Percentiles rank a stretch among this genome's conserved stretches.
These are phyloP conservation scores for Nakaseomyces sp. DNA, from an alignment of 1,139 yeast genomes.

Conservation along the genomic window DNA sequence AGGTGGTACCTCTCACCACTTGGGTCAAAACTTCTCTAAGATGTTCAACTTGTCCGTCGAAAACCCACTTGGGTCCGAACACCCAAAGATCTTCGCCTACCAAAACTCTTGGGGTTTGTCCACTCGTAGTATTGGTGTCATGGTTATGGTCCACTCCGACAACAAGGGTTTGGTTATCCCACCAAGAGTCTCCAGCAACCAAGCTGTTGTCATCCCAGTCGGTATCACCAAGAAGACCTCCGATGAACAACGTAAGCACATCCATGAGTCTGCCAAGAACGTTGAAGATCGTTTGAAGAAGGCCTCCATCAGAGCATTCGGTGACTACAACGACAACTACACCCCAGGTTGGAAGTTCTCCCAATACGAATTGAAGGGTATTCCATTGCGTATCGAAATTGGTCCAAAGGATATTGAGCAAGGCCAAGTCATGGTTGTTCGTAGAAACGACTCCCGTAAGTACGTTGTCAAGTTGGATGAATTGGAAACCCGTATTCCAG, in stretches of 20 bases:
- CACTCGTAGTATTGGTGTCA: slow-evolving; percentile 97
- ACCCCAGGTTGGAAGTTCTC: slow-evolving; percentile 99
- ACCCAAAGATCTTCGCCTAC: slow-evolving; percentile 79
- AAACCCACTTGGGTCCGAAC: slow-evolving; percentile 82
- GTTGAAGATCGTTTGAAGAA: slow-evolving; percentile 51
- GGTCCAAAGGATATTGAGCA: slow-evolving; percentile 92
- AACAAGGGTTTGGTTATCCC: slow-evolving; percentile 97
- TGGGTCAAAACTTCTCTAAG: slow-evolving; percentile 97
- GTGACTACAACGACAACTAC: slow-evolving; percentile 89
- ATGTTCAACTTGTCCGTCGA: slow-evolving; percentile 96
- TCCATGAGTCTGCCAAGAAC: slow-evolving; percentile 59
- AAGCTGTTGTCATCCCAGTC: slow-evolving; percentile 88
- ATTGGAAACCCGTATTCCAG: slow-evolving; percentile 60
- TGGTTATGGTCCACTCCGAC: slow-evolving; percentile 98
- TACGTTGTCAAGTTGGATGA: slow-evolving; percentile 54
- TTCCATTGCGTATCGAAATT: slow-evolving; percentile 84
- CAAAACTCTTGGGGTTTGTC: slow-evolving; percentile 99
- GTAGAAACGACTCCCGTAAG: slow-evolving; percentile 86
- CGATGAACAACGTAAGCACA: slow-evolving; percentile 60
- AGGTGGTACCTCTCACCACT: slow-evolving; percentile 96
- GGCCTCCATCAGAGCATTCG: slow-evolving; percentile 61
- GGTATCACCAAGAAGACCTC: slow-evolving; percentile 86
- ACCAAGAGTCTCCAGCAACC: slow-evolving; percentile 90
- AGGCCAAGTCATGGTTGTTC: slow-evolving; percentile 74
- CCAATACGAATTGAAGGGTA: slow-evolving; percentile 94